Evolutionary conservation across 495 filamentous ascomycete species (phyloP).

Genomic region (Aspergillus kassunensis): DNA sequence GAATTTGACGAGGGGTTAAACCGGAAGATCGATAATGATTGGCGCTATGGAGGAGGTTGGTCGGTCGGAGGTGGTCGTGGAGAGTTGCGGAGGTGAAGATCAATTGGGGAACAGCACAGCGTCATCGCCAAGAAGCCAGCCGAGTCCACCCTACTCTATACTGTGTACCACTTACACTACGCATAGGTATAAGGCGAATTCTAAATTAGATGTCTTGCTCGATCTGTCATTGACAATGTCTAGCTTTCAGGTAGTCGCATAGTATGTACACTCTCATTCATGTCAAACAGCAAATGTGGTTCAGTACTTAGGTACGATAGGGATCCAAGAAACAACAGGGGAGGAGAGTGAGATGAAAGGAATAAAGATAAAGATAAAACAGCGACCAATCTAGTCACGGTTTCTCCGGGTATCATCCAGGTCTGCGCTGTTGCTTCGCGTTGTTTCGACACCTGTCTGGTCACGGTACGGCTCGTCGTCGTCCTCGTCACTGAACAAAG

Average conservation of each 20-base stretch:
- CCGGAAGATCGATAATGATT: not conserved
- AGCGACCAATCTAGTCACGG: constrained; percentile 9
- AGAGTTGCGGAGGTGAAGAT: constrained; percentile 17
- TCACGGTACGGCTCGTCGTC: constrained; percentile 48
- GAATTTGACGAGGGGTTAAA: no score
- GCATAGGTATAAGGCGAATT: no score
- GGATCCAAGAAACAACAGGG: constrained; percentile 7
- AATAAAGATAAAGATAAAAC: constrained; percentile 12
- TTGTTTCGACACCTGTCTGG: constrained; percentile 12
- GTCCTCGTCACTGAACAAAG: constrained; percentile 54
- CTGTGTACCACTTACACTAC: no score
- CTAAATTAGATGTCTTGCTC: no score
- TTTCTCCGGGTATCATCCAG: constrained; percentile 22
- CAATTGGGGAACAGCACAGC: constrained; percentile 18
- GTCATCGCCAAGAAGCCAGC: constrained; percentile 21
- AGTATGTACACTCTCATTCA: constrained; percentile 2
- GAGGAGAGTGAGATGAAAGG: constrained; percentile 8
- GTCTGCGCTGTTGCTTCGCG: constrained; percentile 18
- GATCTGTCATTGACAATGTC: not conserved
- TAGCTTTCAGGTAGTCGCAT: not conserved
- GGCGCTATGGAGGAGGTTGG: not conserved
- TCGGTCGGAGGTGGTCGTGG: constrained; percentile 3
- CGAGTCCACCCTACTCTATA: no score
- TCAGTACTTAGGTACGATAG: no score
- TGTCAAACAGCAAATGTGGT: not conserved